A percentile compares a stretch with the other conserved stretches of the same genome.
These are phyloP conservation scores for Yamadazyma spencermartinsiae DNA, from an alignment of 1,139 yeast species.

Conservation along the genomic window DNA sequence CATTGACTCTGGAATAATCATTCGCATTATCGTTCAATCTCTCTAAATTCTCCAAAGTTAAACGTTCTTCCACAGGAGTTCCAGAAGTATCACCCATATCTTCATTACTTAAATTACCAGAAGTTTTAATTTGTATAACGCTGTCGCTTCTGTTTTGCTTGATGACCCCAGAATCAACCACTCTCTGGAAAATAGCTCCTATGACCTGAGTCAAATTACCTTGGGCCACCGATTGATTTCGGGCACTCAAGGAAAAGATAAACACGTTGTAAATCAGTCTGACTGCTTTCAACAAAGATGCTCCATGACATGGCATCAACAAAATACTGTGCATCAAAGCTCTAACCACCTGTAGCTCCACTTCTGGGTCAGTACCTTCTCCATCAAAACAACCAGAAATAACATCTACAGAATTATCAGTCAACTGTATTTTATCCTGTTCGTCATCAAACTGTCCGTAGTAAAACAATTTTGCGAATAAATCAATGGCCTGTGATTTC, in stretches of 20 bases:
- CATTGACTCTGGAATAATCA: conserved; percentile 55
- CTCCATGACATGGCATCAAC: conserved; percentile 87
- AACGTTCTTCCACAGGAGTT: conserved; percentile 25
- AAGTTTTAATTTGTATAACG: conserved; percentile 20
- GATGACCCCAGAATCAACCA: conserved; percentile 35
- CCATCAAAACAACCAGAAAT: conserved; percentile 87
- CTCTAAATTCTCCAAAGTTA: conserved; percentile 62
- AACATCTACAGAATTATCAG: conserved; percentile 84
- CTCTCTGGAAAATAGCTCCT: conserved; percentile 79
- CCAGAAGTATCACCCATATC: conserved; percentile 19
- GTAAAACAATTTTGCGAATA: conserved; percentile 48
- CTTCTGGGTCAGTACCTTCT: conserved; percentile 84
- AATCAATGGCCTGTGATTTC: conserved; percentile 43
- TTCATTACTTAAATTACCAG: conserved; percentile 20
- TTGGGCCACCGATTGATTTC: conserved; percentile 93
- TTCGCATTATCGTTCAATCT: conserved; percentile 49
- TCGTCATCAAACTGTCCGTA: conserved; percentile 42
- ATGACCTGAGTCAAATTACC: conserved; percentile 92
- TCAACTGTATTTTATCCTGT: conserved; percentile 51
- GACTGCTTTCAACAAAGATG: conserved; percentile 82
- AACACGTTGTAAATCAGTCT: conserved; percentile 93
- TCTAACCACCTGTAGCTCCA: conserved; percentile 89
- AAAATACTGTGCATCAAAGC: conserved; percentile 88
- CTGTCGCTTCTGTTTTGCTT: conserved; percentile 21
- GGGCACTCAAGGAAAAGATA: conserved; percentile 74